Evolutionary conservation across 129 eudicot genomes (phyloP).

Genomic region (Chrysanthemum seticuspe): DNA sequence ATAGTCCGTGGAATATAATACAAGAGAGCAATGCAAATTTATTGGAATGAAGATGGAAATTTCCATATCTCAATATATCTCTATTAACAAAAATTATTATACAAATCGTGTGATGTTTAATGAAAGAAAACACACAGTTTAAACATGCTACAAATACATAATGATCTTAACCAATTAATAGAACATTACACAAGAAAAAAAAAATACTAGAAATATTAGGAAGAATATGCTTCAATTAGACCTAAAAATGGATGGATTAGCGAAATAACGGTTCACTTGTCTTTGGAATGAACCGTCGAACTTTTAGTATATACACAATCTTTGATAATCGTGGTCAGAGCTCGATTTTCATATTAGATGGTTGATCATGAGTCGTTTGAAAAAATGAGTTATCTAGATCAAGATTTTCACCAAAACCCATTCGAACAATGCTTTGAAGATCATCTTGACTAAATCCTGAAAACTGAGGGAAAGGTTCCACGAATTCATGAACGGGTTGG

Average conservation of each 20-base stretch:
- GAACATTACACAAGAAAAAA: slow-evolving; percentile 16
- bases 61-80: slow-evolving; percentile 22
- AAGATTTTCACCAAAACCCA: slow-evolving; percentile 61
- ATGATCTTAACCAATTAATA: slow-evolving; percentile 22
- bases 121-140: slow-evolving; percentile 19
- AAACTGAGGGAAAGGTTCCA: slow-evolving; percentile 58
- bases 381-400: slow-evolving; percentile 29
- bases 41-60: slow-evolving; percentile 1
- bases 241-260: slow-evolving; percentile 35
- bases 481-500: slow-evolving; percentile 48
- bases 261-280: slow-evolving; percentile 13
- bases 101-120: slow-evolving; percentile 24
- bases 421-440: slow-evolving; percentile 86
- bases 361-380: slow-evolving; percentile 29
- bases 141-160: slow-evolving; percentile 32
- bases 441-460: slow-evolving; percentile 68
- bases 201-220: slow-evolving; percentile 18
- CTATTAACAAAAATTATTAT: slow-evolving; percentile 20
- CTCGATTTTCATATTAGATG: slow-evolving; percentile 71
- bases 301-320: slow-evolving; percentile 44
- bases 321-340: slow-evolving; percentile 38
- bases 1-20: too few species aligned
- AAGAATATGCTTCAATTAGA: slow-evolving; percentile 38
- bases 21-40: background rate
- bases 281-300: slow-evolving; percentile 13